phyloP scores from a whole-genome alignment of 2,329 filamentous ascomycete species.

The Fusarium proliferatum region DNA sequence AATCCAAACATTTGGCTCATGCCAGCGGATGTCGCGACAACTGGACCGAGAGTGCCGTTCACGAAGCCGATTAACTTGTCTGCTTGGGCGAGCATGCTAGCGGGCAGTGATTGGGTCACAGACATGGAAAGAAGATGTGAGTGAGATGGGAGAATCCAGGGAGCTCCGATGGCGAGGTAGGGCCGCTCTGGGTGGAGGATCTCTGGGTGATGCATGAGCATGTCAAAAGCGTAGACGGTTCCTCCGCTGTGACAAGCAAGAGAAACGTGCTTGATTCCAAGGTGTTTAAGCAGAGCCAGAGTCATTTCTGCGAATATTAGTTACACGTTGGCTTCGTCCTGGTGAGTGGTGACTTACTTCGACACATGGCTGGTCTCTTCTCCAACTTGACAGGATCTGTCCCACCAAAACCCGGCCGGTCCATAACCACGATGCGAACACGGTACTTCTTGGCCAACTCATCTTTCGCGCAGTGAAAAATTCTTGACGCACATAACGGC shows the following conservation, averaged over 20 bases:
- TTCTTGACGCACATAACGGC: conserved; percentile 7
- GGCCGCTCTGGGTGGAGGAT: conserved; percentile 17
- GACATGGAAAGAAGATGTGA: conserved; percentile 1
- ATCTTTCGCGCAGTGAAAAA: conserved; percentile 24
- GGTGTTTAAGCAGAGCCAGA: not conserved
- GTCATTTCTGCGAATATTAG: conserved; percentile 5
- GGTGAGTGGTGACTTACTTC: not conserved
- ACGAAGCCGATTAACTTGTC: conserved; percentile 24
- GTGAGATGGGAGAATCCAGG: conserved; percentile 17
- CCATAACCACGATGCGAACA: conserved; percentile 12
- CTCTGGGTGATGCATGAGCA: conserved; percentile 25
- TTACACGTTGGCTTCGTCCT: accelerated
- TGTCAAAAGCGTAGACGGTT: conserved; percentile 26
- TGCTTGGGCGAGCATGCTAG: not conserved
- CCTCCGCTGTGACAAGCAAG: conserved; percentile 24
- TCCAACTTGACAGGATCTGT: conserved; percentile 12
- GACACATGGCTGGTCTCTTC: not conserved
- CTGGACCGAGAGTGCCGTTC: conserved; percentile 9
- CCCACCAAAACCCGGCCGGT: conserved; percentile 22
- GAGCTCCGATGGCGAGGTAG: conserved; percentile 17
- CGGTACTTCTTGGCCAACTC: conserved; percentile 11
- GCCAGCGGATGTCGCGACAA: conserved; percentile 6
- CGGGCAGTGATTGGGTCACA: conserved; percentile 2
- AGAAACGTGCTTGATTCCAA: conserved; percentile 13
- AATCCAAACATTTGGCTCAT: conserved; percentile 13